Evolutionary conservation across 2,329 filamentous ascomycete species (phyloP).

Genomic region (Hymenoscyphus repandus): DNA sequence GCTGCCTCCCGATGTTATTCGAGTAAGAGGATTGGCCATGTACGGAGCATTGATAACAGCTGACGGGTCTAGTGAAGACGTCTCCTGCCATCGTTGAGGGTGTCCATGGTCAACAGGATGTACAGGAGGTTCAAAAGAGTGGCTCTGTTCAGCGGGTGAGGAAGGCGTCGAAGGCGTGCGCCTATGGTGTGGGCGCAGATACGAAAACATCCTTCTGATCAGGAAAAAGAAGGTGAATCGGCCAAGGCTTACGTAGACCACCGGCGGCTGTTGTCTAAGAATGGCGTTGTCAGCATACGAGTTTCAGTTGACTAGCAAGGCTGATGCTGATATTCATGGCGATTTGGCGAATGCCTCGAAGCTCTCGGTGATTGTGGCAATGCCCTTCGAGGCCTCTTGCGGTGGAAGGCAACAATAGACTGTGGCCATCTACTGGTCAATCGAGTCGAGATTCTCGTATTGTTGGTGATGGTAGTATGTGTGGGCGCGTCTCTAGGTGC

Average conservation of each 20-base stretch:
- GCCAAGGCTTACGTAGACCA: not conserved
- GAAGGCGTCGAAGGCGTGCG: slow-evolving; percentile 30
- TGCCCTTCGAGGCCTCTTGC: not conserved
- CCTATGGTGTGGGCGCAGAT: slow-evolving; percentile 31
- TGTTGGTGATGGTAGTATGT: not conserved
- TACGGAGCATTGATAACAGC: slow-evolving; percentile 37
- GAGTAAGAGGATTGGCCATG: slow-evolving; percentile 36
- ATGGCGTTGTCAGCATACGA: not conserved
- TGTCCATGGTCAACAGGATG: slow-evolving; percentile 25
- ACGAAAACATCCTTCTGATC: slow-evolving; percentile 29
- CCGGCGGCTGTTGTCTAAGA: not conserved
- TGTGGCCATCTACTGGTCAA: not conserved
- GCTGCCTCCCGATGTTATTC: slow-evolving; percentile 30
- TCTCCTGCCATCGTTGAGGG: slow-evolving; percentile 24
- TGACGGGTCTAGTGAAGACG: slow-evolving; percentile 13
- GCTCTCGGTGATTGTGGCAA: not conserved
- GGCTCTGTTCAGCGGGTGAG: slow-evolving; percentile 27
- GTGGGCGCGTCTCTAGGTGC: not conserved
- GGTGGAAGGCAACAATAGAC: not conserved
- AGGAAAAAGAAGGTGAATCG: not conserved
- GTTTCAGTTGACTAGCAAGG: not conserved
- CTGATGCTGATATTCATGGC: not conserved
- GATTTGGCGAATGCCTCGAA: not conserved
- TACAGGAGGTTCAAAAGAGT: slow-evolving; percentile 25
- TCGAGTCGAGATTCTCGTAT: not conserved